phyloP scores from a whole-genome alignment of 2,329 filamentous ascomycete species.

The Alternaria ventricosa region DNA sequence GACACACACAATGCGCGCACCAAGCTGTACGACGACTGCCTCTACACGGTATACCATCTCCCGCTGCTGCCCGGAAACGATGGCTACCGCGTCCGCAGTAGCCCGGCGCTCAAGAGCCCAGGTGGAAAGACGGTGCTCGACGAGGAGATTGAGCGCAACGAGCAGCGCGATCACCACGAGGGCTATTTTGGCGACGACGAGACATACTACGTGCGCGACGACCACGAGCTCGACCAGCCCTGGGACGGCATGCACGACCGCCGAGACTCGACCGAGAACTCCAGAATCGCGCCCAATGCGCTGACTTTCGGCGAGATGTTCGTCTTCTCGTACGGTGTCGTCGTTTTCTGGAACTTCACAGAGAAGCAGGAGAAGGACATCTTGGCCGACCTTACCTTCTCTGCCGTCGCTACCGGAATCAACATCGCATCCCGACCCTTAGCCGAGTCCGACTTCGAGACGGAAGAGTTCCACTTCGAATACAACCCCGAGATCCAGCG shows the following conservation, averaged over 20 bases:
- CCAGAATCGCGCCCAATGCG: slow-evolving; percentile 70
- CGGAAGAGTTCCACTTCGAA: slow-evolving; percentile 97
- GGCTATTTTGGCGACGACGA: slow-evolving; percentile 84
- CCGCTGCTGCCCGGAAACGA: slow-evolving; percentile 85
- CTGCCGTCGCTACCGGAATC: slow-evolving; percentile 68
- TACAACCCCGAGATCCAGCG: slow-evolving; percentile 87
- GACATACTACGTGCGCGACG: slow-evolving; percentile 55
- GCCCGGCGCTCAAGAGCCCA: slow-evolving; percentile 88
- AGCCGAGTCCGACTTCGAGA: slow-evolving; percentile 91
- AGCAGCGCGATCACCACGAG: slow-evolving; percentile 86
- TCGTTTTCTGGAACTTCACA: slow-evolving; percentile 99
- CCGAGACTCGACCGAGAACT: slow-evolving; percentile 35
- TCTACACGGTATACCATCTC: slow-evolving; percentile 94
- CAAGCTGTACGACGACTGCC: slow-evolving; percentile 96
- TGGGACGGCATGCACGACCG: slow-evolving; percentile 27
- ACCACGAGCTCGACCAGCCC: slow-evolving; percentile 37
- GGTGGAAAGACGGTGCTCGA: slow-evolving; percentile 93
- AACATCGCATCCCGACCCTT: slow-evolving; percentile 80
- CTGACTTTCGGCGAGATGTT: slow-evolving; percentile 93
- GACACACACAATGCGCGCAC: slow-evolving; percentile 89
- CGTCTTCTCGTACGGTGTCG: slow-evolving; percentile 95
- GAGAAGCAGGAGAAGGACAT: slow-evolving; percentile 96
- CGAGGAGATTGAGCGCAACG: slow-evolving; percentile 93
- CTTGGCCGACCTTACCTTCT: slow-evolving; percentile 91
- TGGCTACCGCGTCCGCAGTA: slow-evolving; percentile 86